Evolutionary conservation across 306 rosid species (phyloP).

Genomic region (Styphnolobium japonicum): DNA sequence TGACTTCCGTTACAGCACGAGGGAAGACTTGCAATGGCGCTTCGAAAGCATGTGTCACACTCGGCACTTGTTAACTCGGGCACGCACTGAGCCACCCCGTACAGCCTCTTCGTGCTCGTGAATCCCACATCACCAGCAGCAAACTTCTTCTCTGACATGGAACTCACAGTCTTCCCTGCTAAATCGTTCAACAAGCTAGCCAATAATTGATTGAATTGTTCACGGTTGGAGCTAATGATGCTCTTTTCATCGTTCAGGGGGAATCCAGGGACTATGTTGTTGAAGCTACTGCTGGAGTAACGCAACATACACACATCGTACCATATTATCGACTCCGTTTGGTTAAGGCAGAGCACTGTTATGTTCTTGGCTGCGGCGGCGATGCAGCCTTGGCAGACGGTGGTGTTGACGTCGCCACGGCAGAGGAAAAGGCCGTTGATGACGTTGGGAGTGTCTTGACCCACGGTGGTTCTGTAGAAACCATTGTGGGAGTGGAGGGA

Average conservation of each 20-base stretch:
- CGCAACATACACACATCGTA: constrained; percentile 28
- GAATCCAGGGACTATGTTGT: background rate
- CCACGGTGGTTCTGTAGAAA: constrained; percentile 15
- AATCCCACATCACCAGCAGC: background rate
- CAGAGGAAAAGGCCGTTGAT: constrained; percentile 39
- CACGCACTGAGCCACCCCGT: constrained; percentile 24
- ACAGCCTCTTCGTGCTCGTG: constrained; percentile 10
- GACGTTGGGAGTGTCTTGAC: background rate
- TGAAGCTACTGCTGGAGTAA: constrained; percentile 27
- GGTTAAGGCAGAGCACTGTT: background rate
- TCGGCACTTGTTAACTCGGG: background rate
- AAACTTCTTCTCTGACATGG: constrained; percentile 11
- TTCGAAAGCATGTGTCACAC: background rate
- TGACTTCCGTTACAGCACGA: constrained; percentile 7
- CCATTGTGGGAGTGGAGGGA: background rate
- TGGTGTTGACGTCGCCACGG: constrained; percentile 27
- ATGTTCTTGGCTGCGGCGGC: constrained; percentile 15
- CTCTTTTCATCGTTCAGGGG: background rate
- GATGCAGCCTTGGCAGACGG: constrained; percentile 30
- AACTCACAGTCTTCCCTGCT: background rate
- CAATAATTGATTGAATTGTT: constrained; percentile 1
- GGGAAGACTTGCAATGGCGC: constrained; percentile 8
- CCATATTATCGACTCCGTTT: constrained; percentile 31
- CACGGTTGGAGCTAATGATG: background rate
- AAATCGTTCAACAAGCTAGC: background rate